These are phyloP conservation scores for Fomes fomentarius DNA, from an alignment of 1,284 basidiomycete genomes.

Conservation along the genomic window DNA sequence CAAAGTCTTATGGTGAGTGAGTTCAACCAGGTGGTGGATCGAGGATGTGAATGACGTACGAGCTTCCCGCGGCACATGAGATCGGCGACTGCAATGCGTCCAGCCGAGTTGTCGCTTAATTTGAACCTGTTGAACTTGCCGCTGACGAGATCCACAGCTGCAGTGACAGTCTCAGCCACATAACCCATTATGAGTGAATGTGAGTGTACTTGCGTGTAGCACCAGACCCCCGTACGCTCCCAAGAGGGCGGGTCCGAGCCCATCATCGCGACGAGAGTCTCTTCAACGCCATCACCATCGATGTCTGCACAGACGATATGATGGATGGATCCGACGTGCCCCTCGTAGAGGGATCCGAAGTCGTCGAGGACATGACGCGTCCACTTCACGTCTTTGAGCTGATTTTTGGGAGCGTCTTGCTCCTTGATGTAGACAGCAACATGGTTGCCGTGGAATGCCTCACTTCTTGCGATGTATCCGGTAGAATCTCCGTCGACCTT, in stretches of 20 bases:
- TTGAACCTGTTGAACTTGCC: slow-evolving; percentile 29
- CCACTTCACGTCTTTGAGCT: slow-evolving; percentile 27
- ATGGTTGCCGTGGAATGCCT: slow-evolving; percentile 37
- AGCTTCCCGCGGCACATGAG: neutral
- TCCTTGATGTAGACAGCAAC: slow-evolving; percentile 34
- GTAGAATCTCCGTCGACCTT: slow-evolving; percentile 30
- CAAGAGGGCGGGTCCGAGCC: slow-evolving; percentile 14
- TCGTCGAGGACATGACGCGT: slow-evolving; percentile 30
- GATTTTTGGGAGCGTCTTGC: slow-evolving; percentile 21
- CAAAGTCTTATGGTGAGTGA: slow-evolving; percentile 28
- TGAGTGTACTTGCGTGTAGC: slow-evolving; percentile 18
- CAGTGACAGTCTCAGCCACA: no score
- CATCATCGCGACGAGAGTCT: slow-evolving; percentile 33
- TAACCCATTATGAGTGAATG: slow-evolving; percentile 1
- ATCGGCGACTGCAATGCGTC: slow-evolving; percentile 29
- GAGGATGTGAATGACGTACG: slow-evolving; percentile 6
- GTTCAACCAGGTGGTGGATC: neutral
- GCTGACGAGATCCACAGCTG: slow-evolving; percentile 23
- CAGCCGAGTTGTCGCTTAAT: slow-evolving; percentile 31
- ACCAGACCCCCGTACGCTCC: slow-evolving; percentile 14
- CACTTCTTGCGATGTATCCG: slow-evolving; percentile 34
- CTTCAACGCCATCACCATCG: slow-evolving; percentile 21
- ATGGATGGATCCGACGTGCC: slow-evolving; percentile 33
- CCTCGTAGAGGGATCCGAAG: slow-evolving; percentile 30
- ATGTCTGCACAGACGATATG: slow-evolving; percentile 26